Evolutionary conservation across 495 filamentous ascomycete genomes (phyloP).

Genomic region (Tuber aestivum): DNA sequence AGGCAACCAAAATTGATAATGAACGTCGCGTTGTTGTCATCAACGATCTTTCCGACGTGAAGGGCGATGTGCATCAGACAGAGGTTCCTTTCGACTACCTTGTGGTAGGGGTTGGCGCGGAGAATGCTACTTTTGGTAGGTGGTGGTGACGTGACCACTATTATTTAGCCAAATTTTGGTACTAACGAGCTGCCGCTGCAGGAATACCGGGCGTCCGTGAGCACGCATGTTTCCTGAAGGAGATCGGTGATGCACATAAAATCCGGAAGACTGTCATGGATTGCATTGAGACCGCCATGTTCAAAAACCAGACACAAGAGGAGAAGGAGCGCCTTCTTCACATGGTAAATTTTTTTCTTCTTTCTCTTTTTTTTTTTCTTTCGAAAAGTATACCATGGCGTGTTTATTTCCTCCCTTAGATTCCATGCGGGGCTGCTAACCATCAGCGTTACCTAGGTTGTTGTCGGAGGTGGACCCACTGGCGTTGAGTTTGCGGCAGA

Average conservation of each 20-base stretch:
- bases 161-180: background rate
- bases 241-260: slow-evolving; percentile 87
- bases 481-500: slow-evolving; percentile 98
- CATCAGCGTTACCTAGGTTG: slow-evolving; percentile 47
- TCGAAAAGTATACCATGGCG: background rate
- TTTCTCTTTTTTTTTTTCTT: background rate
- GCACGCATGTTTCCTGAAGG: slow-evolving; percentile 96
- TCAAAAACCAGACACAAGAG: slow-evolving; percentile 90
- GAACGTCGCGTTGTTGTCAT: slow-evolving; percentile 81
- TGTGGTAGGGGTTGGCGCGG: slow-evolving; percentile 91
- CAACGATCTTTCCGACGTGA: slow-evolving; percentile 86
- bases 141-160: slow-evolving; percentile 19
- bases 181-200: slow-evolving; percentile 32
- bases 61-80: slow-evolving; percentile 72
- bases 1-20: slow-evolving; percentile 92
- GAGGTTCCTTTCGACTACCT: slow-evolving; percentile 98
- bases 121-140: slow-evolving; percentile 94
- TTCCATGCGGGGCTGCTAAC: slow-evolving; percentile 11
- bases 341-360: slow-evolving; percentile 55
- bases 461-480: slow-evolving; percentile 94
- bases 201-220: slow-evolving; percentile 90
- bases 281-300: slow-evolving; percentile 94
- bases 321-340: slow-evolving; percentile 91
- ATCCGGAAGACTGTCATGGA: slow-evolving; percentile 99
- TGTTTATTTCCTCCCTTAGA: slow-evolving; percentile 13